Evolutionary conservation across 805 yeast species (phyloP).

Genomic region (Cyberlindnera bimundalis): DNA sequence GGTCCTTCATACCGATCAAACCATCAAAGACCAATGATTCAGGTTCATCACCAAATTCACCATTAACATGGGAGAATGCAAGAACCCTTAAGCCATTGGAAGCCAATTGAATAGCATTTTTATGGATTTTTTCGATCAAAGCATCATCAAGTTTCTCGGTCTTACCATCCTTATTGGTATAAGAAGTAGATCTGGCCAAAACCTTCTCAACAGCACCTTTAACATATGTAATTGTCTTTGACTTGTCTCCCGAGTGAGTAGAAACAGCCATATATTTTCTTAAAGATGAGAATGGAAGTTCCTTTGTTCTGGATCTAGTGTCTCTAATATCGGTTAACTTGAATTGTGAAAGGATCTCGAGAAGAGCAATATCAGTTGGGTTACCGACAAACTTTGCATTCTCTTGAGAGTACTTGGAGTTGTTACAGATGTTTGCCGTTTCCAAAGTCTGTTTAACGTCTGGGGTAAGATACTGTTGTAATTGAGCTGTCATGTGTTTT

Average conservation of each 20-base stretch:
- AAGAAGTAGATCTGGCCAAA: constrained; percentile 56
- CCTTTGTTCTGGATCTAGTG: constrained; percentile 56
- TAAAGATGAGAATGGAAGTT: constrained; percentile 78
- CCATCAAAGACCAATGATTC: constrained; percentile 75
- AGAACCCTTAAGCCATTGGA: constrained; percentile 81
- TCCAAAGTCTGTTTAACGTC: constrained; percentile 57
- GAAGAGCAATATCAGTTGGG: constrained; percentile 90
- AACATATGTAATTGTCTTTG: constrained; percentile 57
- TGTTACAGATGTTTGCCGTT: constrained; percentile 72
- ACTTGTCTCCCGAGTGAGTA: constrained; percentile 54
- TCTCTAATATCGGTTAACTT: constrained; percentile 69
- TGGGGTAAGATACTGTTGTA: constrained; percentile 42
- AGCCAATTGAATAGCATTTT: constrained; percentile 65
- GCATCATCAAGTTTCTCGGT: constrained; percentile 54
- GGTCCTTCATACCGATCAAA: constrained; percentile 93
- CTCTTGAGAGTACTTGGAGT: constrained; percentile 65
- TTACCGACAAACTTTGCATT: constrained; percentile 77
- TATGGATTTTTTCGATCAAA: constrained; percentile 43
- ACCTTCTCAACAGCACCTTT: constrained; percentile 91
- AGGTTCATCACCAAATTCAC: constrained; percentile 43
- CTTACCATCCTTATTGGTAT: constrained; percentile 56
- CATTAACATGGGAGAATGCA: constrained; percentile 63
- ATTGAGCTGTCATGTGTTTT: constrained; percentile 38
- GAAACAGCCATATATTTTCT: constrained; percentile 91
- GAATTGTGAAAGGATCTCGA: constrained; percentile 69